Percentiles rank a stretch among this genome's conserved stretches.
Conservation (phyloP, 163 green algal genomes). For the Prototheca cutis region DNA sequence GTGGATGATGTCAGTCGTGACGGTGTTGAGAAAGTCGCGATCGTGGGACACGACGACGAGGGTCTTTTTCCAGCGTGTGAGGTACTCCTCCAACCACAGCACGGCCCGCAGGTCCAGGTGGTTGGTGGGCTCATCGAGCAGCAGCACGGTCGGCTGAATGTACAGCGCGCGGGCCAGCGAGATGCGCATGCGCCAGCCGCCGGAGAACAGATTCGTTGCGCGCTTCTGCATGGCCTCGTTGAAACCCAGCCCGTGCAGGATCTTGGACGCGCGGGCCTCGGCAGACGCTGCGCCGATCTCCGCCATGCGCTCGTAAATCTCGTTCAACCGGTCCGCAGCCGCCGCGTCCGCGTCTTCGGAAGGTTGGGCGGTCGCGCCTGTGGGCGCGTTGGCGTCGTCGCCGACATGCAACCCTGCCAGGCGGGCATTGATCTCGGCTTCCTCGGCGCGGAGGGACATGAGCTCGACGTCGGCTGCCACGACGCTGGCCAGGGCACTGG, state of each 20-base stretch:
- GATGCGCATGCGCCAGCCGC: constrained; percentile 93
- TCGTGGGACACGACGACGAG: constrained; percentile 97
- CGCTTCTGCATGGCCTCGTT: constrained; percentile 74
- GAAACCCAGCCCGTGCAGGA: constrained; percentile 96
- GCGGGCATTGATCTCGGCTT: constrained; percentile 64
- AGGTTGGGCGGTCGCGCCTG: too few relatives aligned
- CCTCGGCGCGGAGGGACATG: constrained; percentile 81
- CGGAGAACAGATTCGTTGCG: constrained; percentile 75
- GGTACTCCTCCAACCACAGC: constrained; percentile 92
- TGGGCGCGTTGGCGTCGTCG: too few relatives aligned
- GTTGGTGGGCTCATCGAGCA: constrained; percentile 99
- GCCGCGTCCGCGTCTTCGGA: constrained; percentile 15
- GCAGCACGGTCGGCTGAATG: constrained; percentile 93
- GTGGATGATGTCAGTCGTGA: constrained; percentile 99
- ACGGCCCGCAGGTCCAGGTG: constrained; percentile 93
- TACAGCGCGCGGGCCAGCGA: constrained; percentile 92
- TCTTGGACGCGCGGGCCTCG: constrained; percentile 89
- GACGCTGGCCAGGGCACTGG: constrained; percentile 51
- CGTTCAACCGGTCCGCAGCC: constrained; percentile 56
- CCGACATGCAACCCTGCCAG: too few relatives aligned
- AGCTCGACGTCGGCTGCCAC: constrained; percentile 92
- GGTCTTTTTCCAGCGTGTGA: constrained; percentile 93
- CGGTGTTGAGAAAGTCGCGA: constrained; percentile 91
- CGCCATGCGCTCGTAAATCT: constrained; percentile 82
- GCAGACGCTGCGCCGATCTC: constrained; percentile 71